Percentiles rank a stretch among this genome's conserved stretches.
phyloP scores from a whole-genome alignment of 2,329 filamentous ascomycete genomes.

The Myriosclerotinia scirpicola region DNA sequence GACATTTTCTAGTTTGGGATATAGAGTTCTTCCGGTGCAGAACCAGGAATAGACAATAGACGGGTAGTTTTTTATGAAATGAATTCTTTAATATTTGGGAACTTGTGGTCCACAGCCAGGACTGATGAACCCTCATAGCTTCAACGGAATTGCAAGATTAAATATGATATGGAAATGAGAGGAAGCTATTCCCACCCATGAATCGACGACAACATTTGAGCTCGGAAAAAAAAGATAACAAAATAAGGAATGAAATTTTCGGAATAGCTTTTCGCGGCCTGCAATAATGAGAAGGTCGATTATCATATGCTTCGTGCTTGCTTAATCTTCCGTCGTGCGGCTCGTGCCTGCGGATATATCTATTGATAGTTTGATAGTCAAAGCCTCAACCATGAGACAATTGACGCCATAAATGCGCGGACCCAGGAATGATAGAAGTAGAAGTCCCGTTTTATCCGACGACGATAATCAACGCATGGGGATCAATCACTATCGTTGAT shows the following conservation, averaged over 20 bases:
- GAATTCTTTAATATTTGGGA: background rate
- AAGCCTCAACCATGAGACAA: no score
- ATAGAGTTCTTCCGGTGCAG: background rate
- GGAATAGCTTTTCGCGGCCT: no score
- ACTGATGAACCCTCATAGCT: background rate
- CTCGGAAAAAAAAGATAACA: no score
- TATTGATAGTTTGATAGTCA: no score
- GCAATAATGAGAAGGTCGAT: no score
- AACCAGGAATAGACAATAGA: background rate
- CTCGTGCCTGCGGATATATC: no score
- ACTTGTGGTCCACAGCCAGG: background rate
- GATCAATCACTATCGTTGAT: background rate
- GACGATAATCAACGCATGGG: background rate
- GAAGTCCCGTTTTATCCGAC: conserved; percentile 3
- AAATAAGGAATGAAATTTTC: no score
- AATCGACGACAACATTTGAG: background rate
- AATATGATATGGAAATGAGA: background rate
- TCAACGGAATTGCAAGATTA: background rate
- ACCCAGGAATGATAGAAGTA: no score
- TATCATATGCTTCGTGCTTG: no score
- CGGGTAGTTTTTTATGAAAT: background rate
- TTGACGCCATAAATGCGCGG: no score
- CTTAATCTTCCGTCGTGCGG: no score
- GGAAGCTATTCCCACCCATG: background rate
- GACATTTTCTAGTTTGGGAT: background rate